Base-by-base conservation (phyloP, 805 yeast species). In the Yueomyces sp. region DNA sequence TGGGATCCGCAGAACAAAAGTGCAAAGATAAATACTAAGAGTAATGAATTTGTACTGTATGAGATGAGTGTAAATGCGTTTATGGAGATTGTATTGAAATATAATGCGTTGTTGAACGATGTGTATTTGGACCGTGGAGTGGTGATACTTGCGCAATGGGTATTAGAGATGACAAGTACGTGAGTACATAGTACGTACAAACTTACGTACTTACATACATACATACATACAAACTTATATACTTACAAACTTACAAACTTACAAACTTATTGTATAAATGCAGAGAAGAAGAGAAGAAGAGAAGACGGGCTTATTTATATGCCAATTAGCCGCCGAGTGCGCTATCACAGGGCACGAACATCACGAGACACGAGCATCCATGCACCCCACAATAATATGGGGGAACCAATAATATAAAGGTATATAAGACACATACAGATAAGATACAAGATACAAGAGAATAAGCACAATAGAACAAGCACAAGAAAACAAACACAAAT, bases 71-170 rank as follows among this genome's bases (percentile, higher is more conserved):
- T 81, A 60, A 71, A 69, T 45, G 78, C 79, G 42, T 81, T 81
- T 55, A 73, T 76, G 53, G 77, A 77, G 47, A 68, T 82, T 39
- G 80, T 83, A 31, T 64, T 81, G 36, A 72, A 73, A 51, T 82
- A 78, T 58, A 79, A 80, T 55, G 72, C 68, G 38, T 68, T 76
- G 40, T 61, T 83, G 47, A 79, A 79, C 55, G 87, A 81, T 52
- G 70, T 82, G 49, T 69, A 76, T 28, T 63, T 83, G 39, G 70
- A 75, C 42, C 74, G 81, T 3, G 76, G 76, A 40, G 83, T 82
- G 4, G 75, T 76, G 53, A 76, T 74, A 48, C 65, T 81, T 48
- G 85, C 85, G 19, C 79, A 79, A 54, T 77, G 85, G 79, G 82
- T 82, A 29, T 69, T 79, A 44, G 87, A 81, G 50, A 71, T 56